These are phyloP conservation scores for Clarkia xantiana DNA, from an alignment of 345 rosid species.

Conservation along the genomic window DNA sequence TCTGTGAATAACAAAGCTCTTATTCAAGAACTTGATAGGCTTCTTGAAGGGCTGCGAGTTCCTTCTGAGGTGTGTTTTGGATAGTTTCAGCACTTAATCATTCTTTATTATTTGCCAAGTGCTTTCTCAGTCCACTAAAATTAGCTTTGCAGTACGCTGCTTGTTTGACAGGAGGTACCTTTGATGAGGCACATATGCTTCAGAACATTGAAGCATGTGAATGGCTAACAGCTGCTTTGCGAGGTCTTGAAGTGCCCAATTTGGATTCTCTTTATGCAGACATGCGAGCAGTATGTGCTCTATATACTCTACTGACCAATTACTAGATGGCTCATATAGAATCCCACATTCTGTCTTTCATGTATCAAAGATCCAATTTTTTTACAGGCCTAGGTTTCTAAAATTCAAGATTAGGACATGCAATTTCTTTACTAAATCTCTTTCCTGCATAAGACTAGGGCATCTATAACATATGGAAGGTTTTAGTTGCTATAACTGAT, in stretches of 20 bases:
- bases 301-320: constrained; percentile 7
- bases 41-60: constrained; percentile 60
- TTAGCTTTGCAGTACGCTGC: constrained; percentile 64
- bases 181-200: constrained; percentile 86
- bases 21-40: constrained; percentile 87
- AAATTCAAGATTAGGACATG: too few relatives aligned
- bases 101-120: not conserved
- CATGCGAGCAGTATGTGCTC: constrained; percentile 67
- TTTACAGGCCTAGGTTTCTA: too few relatives aligned
- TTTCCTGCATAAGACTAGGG: too few relatives aligned
- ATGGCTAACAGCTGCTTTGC: constrained; percentile 81
- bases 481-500: not conserved
- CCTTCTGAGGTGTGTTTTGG: constrained; percentile 61
- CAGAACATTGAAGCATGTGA: constrained; percentile 95
- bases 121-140: constrained; percentile 10
- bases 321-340: constrained; percentile 3
- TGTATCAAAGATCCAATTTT: not conserved
- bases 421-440: too few relatives aligned
- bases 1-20: constrained; percentile 87
- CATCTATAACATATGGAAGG: not conserved
- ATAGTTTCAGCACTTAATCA: not conserved
- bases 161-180: constrained; percentile 70
- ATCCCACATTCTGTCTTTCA: not conserved
- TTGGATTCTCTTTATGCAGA: constrained; percentile 69
- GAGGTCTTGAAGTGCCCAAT: constrained; percentile 70